Evolutionary conservation across 2,329 filamentous ascomycete species (phyloP).

Genomic region (Alternaria novae-zelandiae): DNA sequence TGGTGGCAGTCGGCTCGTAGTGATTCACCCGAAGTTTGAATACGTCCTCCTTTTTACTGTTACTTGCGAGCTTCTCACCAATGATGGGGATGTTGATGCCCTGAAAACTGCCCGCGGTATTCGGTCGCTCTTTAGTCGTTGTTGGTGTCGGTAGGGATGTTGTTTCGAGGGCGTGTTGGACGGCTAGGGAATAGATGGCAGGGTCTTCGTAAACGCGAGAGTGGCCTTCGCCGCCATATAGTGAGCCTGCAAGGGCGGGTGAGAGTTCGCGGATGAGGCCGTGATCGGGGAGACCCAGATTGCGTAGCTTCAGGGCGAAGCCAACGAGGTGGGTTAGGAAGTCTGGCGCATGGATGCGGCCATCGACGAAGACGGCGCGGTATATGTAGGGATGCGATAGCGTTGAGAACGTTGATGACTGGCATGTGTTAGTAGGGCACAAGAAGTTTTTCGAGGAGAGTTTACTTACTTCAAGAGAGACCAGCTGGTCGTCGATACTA

Average conservation of each 20-base stretch:
- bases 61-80: conserved; percentile 29
- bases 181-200: conserved; percentile 74
- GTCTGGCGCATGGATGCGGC: conserved; percentile 87
- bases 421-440: conserved; percentile 55
- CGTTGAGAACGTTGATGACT: conserved; percentile 85
- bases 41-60: conserved; percentile 20
- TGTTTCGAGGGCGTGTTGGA: conserved; percentile 57
- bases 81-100: conserved; percentile 43
- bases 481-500: conserved; percentile 95
- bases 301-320: conserved; percentile 91
- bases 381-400: conserved; percentile 92
- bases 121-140: conserved; percentile 23
- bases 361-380: conserved; percentile 94
- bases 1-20: conserved; percentile 35
- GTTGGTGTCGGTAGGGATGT: conserved; percentile 45
- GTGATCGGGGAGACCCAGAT: conserved; percentile 90
- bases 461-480: conserved; percentile 89
- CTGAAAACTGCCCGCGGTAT: conserved; percentile 31
- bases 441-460: too few relatives aligned
- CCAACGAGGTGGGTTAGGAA: conserved; percentile 93
- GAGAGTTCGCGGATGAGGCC: conserved; percentile 91
- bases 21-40: conserved; percentile 42
- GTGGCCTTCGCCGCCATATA: conserved; percentile 93
- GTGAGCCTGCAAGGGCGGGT: conserved; percentile 82
- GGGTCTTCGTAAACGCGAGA: conserved; percentile 91